Conservation (phyloP, 148 eudicot genomes). For the Diospyros kaki region DNA sequence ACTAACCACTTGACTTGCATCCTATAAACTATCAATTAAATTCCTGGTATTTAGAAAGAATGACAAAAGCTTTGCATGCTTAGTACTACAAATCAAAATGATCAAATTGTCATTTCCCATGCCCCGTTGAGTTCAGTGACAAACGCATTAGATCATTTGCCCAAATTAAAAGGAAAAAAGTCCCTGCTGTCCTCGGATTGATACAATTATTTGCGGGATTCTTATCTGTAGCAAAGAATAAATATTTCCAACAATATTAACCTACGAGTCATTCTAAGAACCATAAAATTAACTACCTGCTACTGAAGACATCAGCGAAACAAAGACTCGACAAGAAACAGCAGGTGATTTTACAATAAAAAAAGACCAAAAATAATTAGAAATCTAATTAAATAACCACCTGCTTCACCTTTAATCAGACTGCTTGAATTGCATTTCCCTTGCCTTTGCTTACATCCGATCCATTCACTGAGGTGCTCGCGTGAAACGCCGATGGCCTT, state of each 20-base stretch:
- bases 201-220: neutral
- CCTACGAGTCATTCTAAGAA: neutral
- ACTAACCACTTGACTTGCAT: too few relatives aligned
- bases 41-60: too few relatives aligned
- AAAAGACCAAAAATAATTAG: neutral
- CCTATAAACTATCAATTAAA: too few relatives aligned
- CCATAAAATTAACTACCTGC: slow-evolving; percentile 5
- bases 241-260: neutral
- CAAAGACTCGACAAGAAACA: neutral
- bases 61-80: too few relatives aligned
- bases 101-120: neutral
- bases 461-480: slow-evolving; percentile 37
- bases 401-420: slow-evolving; percentile 14
- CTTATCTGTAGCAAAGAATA: slow-evolving; percentile 10
- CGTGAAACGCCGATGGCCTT: slow-evolving; percentile 75
- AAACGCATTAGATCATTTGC: neutral
- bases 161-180: neutral
- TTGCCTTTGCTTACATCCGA: slow-evolving; percentile 41
- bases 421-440: slow-evolving; percentile 37
- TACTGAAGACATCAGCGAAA: neutral
- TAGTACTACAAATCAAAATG: too few relatives aligned
- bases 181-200: neutral
- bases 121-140: neutral
- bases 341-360: slow-evolving; percentile 9
- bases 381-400: slow-evolving; percentile 4